These are phyloP conservation scores for Termitomyces sp. DNA, from an alignment of 768 basidiomycete genomes.

Conservation along the genomic window DNA sequence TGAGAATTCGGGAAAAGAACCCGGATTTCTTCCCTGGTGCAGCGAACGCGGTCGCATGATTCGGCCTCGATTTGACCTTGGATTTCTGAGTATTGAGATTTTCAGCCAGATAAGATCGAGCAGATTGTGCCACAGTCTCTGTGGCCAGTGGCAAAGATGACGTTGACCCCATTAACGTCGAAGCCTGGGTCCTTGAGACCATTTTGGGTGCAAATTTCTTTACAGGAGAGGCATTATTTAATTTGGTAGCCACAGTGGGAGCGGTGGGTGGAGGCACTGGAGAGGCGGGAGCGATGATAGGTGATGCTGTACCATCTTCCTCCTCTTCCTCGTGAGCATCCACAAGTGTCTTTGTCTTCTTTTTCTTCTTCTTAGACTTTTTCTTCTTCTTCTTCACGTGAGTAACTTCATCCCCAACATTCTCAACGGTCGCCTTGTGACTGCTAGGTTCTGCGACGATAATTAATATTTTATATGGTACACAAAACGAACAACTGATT, in stretches of 20 bases:
- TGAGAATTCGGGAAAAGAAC: conserved; percentile 46
- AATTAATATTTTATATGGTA: background rate
- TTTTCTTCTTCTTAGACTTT: conserved; percentile 71
- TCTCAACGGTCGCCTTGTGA: conserved; percentile 57
- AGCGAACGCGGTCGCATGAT: conserved; percentile 45
- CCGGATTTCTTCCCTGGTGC: conserved; percentile 37
- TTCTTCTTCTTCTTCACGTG: conserved; percentile 46
- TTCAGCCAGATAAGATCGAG: conserved; percentile 60
- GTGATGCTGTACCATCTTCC: conserved; percentile 4
- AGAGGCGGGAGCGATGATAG: conserved; percentile 16
- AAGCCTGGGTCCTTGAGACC: conserved; percentile 16
- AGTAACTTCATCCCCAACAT: conserved; percentile 53
- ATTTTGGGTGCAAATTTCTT: conserved; percentile 16
- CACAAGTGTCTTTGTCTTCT: conserved; percentile 36
- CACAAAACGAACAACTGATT: background rate
- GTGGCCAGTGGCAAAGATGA: conserved; percentile 33
- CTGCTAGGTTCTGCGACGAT: conserved; percentile 20
- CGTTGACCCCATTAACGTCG: conserved; percentile 21
- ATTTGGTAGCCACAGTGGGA: background rate
- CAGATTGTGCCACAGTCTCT: conserved; percentile 59
- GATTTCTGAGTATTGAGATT: conserved; percentile 44
- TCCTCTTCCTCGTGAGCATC: conserved; percentile 17
- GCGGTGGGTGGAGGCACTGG: conserved; percentile 10
- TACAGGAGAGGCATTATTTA: conserved; percentile 17
- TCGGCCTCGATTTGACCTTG: conserved; percentile 69